These are phyloP conservation scores for Penstemon eatonii DNA, from an alignment of 257 asterid genomes.

Conservation along the genomic window DNA sequence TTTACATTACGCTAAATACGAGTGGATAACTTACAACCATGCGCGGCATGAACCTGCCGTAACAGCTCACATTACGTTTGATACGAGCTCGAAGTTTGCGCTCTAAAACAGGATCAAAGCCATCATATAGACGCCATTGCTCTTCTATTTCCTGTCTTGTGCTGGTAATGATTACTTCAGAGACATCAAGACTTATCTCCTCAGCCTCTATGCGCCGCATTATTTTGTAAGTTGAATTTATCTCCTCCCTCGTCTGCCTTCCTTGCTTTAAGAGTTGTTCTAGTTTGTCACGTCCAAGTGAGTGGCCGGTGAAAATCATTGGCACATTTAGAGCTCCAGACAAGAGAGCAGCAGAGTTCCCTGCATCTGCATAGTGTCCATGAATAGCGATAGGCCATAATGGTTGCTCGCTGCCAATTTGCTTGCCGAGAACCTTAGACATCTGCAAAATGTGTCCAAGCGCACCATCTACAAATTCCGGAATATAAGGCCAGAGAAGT, in stretches of 20 bases:
- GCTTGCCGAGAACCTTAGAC: constrained; percentile 76
- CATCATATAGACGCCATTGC: constrained; percentile 83
- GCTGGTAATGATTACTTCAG: constrained; percentile 76
- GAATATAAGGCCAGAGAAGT: constrained; percentile 73
- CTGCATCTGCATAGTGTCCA: constrained; percentile 84
- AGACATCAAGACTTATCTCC: constrained; percentile 70
- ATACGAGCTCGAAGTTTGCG: constrained; percentile 74
- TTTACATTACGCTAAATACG: background rate
- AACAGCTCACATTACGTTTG: constrained; percentile 58
- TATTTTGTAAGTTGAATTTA: constrained; percentile 66
- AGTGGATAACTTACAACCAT: constrained; percentile 61
- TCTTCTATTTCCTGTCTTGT: constrained; percentile 80
- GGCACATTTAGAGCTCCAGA: constrained; percentile 77
- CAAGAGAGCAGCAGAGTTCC: constrained; percentile 69
- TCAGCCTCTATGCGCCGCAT: constrained; percentile 89
- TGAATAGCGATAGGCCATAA: constrained; percentile 82
- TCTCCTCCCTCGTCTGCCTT: constrained; percentile 72
- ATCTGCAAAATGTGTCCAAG: constrained; percentile 63
- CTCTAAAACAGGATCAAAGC: constrained; percentile 72
- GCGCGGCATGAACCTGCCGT: constrained; percentile 81
- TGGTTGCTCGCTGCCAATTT: constrained; percentile 57
- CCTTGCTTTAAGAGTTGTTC: constrained; percentile 81
- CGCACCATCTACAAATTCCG: constrained; percentile 80
- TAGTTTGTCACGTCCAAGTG: constrained; percentile 75
- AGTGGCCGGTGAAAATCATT: constrained; percentile 77